These are phyloP conservation scores for Gracilaria vermiculophylla DNA, from an alignment of 23 red algal species.

Conservation along the genomic window DNA sequence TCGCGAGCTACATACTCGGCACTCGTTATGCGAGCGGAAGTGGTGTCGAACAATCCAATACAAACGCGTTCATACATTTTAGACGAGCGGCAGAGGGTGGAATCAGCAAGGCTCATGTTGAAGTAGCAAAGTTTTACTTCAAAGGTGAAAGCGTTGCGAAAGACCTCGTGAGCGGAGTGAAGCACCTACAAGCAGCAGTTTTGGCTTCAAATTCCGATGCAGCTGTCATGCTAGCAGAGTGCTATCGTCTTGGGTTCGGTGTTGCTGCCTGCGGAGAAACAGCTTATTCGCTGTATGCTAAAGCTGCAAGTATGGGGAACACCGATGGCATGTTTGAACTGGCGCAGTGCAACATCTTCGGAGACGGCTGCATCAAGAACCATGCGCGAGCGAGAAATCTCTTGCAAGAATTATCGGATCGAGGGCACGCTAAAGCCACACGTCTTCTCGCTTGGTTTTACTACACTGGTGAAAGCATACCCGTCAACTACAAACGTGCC, in stretches of 20 bases:
- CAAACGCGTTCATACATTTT: constrained; percentile 7
- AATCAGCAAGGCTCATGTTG: constrained; percentile 10
- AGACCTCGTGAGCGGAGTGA: constrained; percentile 7
- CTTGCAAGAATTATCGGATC: constrained; percentile 41
- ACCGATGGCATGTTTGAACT: constrained; percentile 37
- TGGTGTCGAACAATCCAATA: constrained; percentile 2
- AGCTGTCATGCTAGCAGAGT: constrained; percentile 40
- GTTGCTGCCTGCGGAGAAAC: neutral
- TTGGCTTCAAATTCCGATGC: neutral
- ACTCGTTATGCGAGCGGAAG: constrained; percentile 38
- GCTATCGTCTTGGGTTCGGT: constrained; percentile 24
- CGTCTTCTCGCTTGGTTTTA: constrained; percentile 26
- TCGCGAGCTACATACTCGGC: constrained; percentile 39
- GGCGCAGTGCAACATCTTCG: constrained; percentile 38
- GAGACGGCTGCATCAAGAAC: constrained; percentile 45
- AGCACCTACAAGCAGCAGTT: constrained; percentile 19
- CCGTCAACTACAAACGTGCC: constrained; percentile 16
- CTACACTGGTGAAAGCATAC: constrained; percentile 24
- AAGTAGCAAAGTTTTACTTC: constrained; percentile 34
- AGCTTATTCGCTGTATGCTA: neutral
- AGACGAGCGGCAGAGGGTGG: constrained; percentile 22
- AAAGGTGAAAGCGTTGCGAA: neutral
- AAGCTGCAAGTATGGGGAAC: constrained; percentile 20
- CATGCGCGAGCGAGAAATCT: constrained; percentile 33
- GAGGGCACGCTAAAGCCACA: constrained; percentile 25